Conservation (phyloP, 1,284 basidiomycete genomes). For the Mycosarcoma mackinlayi region DNA sequence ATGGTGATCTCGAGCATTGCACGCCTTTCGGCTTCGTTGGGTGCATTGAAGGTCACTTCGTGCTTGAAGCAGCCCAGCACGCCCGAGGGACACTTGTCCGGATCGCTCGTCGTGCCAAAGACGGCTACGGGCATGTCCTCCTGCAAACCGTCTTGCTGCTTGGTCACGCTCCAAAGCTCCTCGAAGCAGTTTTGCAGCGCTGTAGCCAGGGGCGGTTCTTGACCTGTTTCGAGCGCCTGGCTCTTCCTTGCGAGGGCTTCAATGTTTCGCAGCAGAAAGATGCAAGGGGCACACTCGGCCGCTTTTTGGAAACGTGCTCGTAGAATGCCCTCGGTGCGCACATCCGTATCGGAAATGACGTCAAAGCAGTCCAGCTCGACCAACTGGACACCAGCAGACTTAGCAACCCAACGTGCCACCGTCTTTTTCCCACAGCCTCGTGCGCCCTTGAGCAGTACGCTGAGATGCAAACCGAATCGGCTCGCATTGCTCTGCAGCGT, state of each 20-base stretch:
- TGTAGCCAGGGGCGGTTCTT: constrained; percentile 77
- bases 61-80: constrained; percentile 87
- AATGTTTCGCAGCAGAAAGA: constrained; percentile 83
- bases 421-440: constrained; percentile 81
- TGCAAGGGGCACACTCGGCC: constrained; percentile 82
- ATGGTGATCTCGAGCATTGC: constrained; percentile 75
- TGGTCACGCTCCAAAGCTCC: constrained; percentile 70
- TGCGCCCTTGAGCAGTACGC: constrained; percentile 78
- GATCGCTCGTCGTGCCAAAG: constrained; percentile 80
- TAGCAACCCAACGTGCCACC: constrained; percentile 73
- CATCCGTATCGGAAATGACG: constrained; percentile 81
- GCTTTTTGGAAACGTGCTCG: constrained; percentile 84
- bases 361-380: constrained; percentile 90
- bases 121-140: constrained; percentile 49
- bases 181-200: constrained; percentile 78
- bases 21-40: constrained; percentile 79
- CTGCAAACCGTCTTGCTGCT: not conserved
- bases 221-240: constrained; percentile 76
- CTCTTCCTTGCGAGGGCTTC: constrained; percentile 84
- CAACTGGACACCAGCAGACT: constrained; percentile 79
- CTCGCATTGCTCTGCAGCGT: constrained; percentile 54
- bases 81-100: constrained; percentile 76
- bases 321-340: constrained; percentile 81
- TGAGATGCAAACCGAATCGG: constrained; percentile 58
- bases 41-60: constrained; percentile 80